Evolutionary conservation across 495 filamentous ascomycete genomes (phyloP), one percentile per base, ranked within the genome.

Genomic region (Lasiosphaeris hirsuta): DNA sequence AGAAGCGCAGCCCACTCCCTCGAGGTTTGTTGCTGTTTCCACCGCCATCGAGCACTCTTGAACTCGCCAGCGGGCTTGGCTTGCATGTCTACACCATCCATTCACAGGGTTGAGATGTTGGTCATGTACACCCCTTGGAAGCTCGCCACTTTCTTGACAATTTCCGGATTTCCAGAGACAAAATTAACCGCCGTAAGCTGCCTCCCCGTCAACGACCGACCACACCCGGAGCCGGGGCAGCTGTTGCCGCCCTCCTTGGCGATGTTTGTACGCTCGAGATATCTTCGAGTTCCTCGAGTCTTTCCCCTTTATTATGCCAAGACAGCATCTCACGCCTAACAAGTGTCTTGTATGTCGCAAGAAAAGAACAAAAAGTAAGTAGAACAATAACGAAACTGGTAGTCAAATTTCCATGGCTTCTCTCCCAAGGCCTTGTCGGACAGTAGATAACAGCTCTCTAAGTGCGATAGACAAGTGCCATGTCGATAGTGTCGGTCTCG

Each of bases 381-480:
- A 4, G 18, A n/a, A n/a, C n/a, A 5, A 30, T 30, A 30, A 30
- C 5, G 23, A 5, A 30, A 2, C 5, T 30, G 23, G 38, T 41
- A 41, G 6, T n/a, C 8, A 13, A 36, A 36, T 51, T 14, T 19
- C 37, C 14, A 10, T 9, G 5, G 3, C 6, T 54, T 48, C 9
- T 19, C 45, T 15, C 8, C 14, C 39, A 11, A 41, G 23, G 5
- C 23, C 23, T 30, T 30, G 23, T 30, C 39, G 10, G 14, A 38
- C 53, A 40, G 19, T 1, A 10, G 11, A 43, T 45, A 41, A 15
- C 62, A 62, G 34, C 57, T 34, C 34, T 30, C 15, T 1, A n/a
- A 69, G 67, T 69, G 67, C 47, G 67, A 69, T 49, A 65, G 67
- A 39, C 57, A 64, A 38, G 51, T 61, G 10, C 65, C 67, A 18